phyloP scores from a whole-genome alignment of 2,329 filamentous ascomycete genomes.

The Aspergillus cejpii region DNA sequence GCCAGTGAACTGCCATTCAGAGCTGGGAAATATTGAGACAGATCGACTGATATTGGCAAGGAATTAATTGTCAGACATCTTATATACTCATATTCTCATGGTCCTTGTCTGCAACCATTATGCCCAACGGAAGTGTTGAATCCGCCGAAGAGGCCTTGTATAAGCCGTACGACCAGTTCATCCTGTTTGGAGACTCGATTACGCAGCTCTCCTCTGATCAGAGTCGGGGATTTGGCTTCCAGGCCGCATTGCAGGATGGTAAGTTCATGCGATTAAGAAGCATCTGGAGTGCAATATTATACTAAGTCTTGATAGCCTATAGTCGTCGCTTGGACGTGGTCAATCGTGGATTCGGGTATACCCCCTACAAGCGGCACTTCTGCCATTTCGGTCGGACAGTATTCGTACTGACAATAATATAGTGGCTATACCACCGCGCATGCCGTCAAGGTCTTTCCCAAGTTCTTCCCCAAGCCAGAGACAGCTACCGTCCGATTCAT shows the following conservation, averaged over 20 bases:
- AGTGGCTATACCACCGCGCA: slow-evolving; percentile 77
- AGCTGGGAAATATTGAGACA: too few relatives aligned
- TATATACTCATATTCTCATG: too few relatives aligned
- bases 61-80: too few relatives aligned
- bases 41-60: too few relatives aligned
- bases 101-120: background rate
- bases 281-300: slow-evolving; percentile 1
- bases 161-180: slow-evolving; percentile 60
- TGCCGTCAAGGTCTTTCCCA: slow-evolving; percentile 60
- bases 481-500: slow-evolving; percentile 43
- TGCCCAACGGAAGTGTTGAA: background rate
- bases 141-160: slow-evolving; percentile 9
- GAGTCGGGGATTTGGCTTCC: slow-evolving; percentile 65
- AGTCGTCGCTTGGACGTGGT: slow-evolving; percentile 74
- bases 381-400: background rate
- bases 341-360: slow-evolving; percentile 70
- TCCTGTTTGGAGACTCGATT: slow-evolving; percentile 88
- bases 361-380: background rate
- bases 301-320: slow-evolving; percentile 51
- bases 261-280: slow-evolving; percentile 25
- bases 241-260: slow-evolving; percentile 64
- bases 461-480: slow-evolving; percentile 63
- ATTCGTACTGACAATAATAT: slow-evolving; percentile 6
- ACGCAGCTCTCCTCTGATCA: slow-evolving; percentile 61
- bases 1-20: too few relatives aligned